These are phyloP conservation scores for Afroboletus lepidellus DNA, from an alignment of 1,284 basidiomycete genomes.

Conservation along the genomic window DNA sequence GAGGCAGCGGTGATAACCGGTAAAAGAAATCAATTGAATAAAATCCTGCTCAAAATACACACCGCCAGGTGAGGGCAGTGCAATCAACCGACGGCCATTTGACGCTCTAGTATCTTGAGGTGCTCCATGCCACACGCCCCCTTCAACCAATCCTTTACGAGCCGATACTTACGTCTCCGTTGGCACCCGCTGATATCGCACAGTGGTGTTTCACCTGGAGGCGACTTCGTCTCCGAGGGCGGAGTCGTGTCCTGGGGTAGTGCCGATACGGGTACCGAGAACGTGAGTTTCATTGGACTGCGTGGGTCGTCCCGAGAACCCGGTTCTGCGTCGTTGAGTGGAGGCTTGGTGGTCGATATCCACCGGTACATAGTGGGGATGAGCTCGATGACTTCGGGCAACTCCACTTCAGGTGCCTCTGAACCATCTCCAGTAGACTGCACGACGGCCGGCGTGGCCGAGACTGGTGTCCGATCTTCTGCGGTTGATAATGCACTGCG, in stretches of 20 bases:
- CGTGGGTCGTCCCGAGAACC: conserved; percentile 5
- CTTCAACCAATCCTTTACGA: conserved; percentile 46
- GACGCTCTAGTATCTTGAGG: conserved; percentile 50
- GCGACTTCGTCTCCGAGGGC: conserved; percentile 3
- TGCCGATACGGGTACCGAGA: conserved; percentile 50
- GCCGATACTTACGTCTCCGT: conserved; percentile 48
- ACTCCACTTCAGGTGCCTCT: conserved; percentile 34
- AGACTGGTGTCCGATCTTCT: conserved; percentile 44
- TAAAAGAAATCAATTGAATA: neutral
- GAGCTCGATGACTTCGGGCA: conserved; percentile 33
- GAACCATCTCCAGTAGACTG: conserved; percentile 31
- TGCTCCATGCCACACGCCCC: conserved; percentile 59
- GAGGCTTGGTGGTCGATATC: conserved; percentile 48
- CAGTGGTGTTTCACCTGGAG: conserved; percentile 15
- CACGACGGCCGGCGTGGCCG: conserved; percentile 31
- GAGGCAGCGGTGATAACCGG: no score
- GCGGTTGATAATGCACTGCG: conserved; percentile 51
- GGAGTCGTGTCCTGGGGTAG: conserved; percentile 24
- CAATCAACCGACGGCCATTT: conserved; percentile 17
- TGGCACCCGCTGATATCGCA: conserved; percentile 52
- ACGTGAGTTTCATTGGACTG: conserved; percentile 42
- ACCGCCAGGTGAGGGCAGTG: neutral
- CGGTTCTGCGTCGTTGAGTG: conserved; percentile 2
- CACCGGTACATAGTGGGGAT: conserved; percentile 61
- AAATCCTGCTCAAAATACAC: neutral